These are phyloP conservation scores for Pelargonium australe DNA, from an alignment of 441 rosid genomes.

Conservation along the genomic window DNA sequence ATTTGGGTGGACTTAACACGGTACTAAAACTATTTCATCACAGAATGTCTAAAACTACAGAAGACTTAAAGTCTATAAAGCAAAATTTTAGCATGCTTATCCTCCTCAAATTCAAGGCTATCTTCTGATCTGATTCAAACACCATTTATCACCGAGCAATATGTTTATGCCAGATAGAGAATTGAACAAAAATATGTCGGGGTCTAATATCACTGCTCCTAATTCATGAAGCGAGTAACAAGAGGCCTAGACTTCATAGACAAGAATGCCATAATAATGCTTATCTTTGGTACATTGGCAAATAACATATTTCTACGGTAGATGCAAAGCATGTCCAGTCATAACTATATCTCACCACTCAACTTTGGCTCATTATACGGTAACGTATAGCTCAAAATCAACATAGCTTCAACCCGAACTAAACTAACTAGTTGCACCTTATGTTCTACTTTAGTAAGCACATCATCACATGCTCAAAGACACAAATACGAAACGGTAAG, in stretches of 20 bases:
- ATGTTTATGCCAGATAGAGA: too few species aligned
- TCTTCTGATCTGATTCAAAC: neutral
- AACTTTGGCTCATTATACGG: too few species aligned
- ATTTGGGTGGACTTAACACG: too few species aligned
- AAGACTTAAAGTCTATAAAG: neutral
- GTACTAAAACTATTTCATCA: conserved; percentile 12
- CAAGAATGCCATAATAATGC: too few species aligned
- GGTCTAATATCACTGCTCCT: too few species aligned
- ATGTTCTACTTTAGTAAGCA: neutral
- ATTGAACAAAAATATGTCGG: too few species aligned
- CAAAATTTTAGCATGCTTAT: neutral
- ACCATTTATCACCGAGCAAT: too few species aligned
- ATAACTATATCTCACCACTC: neutral
- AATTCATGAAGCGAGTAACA: too few species aligned
- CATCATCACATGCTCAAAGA: neutral
- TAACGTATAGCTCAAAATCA: too few species aligned
- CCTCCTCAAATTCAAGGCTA: neutral
- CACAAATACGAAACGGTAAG: neutral
- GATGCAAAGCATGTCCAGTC: neutral
- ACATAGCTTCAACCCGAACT: neutral
- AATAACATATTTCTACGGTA: neutral
- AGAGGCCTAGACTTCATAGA: too few species aligned
- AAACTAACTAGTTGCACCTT: neutral
- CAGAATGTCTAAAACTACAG: neutral
- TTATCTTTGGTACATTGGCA: neutral